Evolutionary conservation across 2,329 filamentous ascomycete species (phyloP).

Genomic region (Pseudogymnoascus destructans): DNA sequence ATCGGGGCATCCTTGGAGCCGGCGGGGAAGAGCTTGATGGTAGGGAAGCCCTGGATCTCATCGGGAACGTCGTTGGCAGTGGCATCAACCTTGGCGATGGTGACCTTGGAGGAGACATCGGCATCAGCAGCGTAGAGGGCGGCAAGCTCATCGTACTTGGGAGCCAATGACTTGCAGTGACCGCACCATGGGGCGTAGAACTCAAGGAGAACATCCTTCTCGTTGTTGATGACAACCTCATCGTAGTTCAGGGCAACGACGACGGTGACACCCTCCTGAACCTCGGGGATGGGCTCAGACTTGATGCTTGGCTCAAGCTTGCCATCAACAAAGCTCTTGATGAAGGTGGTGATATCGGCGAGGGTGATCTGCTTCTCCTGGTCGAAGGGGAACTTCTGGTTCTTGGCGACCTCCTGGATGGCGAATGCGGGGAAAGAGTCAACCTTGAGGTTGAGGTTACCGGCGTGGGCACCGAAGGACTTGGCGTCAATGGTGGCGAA

Average conservation of each 20-base stretch:
- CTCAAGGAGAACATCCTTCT: slow-evolving; percentile 94
- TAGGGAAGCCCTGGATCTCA: slow-evolving; percentile 94
- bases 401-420: slow-evolving; percentile 90
- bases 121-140: slow-evolving; percentile 58
- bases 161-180: slow-evolving; percentile 97
- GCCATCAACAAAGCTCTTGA: slow-evolving; percentile 71
- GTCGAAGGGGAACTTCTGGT: slow-evolving; percentile 93
- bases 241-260: slow-evolving; percentile 93
- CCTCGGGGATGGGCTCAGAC: slow-evolving; percentile 92
- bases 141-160: slow-evolving; percentile 90
- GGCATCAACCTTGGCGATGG: slow-evolving; percentile 95
- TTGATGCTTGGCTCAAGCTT: slow-evolving; percentile 95
- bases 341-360: slow-evolving; percentile 62
- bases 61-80: slow-evolving; percentile 94
- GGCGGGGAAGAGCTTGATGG: slow-evolving; percentile 95
- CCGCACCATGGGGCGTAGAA: slow-evolving; percentile 99
- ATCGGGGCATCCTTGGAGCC: slow-evolving; percentile 74
- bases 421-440: slow-evolving; percentile 95
- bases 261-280: slow-evolving; percentile 77
- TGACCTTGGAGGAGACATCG: slow-evolving; percentile 69
- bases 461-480: slow-evolving; percentile 84
- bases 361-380: slow-evolving; percentile 66
- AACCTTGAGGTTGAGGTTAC: slow-evolving; percentile 92
- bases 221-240: slow-evolving; percentile 77
- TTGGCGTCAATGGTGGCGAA: slow-evolving; percentile 96